Evolutionary conservation across 2,329 filamentous ascomycete genomes (phyloP).

Genomic region (Ceratocystiopsis sp.): DNA sequence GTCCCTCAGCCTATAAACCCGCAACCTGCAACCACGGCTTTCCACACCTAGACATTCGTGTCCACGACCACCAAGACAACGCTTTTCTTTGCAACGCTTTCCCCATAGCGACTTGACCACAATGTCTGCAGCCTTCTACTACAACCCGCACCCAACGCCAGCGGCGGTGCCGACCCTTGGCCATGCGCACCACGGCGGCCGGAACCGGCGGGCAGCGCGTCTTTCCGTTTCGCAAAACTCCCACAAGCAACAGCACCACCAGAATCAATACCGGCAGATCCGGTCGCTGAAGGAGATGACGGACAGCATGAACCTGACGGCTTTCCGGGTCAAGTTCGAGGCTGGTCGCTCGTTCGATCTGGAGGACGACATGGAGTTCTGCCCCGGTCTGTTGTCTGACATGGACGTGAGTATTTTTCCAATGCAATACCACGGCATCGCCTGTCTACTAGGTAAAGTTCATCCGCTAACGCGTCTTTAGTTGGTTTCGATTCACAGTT

Average conservation of each 20-base stretch:
- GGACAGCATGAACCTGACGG: conserved; percentile 57
- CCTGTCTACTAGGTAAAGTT: no score
- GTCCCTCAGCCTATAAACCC: neutral
- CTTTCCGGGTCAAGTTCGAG: conserved; percentile 79
- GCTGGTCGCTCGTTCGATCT: conserved; percentile 86
- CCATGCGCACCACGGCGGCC: conserved; percentile 68
- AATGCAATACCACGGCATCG: neutral
- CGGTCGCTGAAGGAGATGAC: conserved; percentile 74
- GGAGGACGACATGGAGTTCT: conserved; percentile 93
- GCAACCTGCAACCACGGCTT: conserved; percentile 3
- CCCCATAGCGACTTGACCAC: neutral
- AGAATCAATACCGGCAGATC: conserved; percentile 73
- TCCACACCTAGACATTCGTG: neutral
- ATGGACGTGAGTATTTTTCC: conserved; percentile 54
- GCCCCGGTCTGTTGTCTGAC: conserved; percentile 79
- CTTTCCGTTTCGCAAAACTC: conserved; percentile 65
- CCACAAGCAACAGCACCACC: conserved; percentile 17
- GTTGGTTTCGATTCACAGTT: conserved; percentile 81
- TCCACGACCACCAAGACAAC: neutral
- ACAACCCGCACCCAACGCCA: conserved; percentile 39
- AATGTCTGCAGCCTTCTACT: conserved; percentile 47
- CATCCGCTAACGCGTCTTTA: conserved; percentile 22
- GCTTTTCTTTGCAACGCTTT: neutral
- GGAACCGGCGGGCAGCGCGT: conserved; percentile 70
- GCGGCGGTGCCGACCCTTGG: conserved; percentile 35